phyloP scores from a whole-genome alignment of 2,329 filamentous ascomycete genomes.

The Colletotrichum aenigma region DNA sequence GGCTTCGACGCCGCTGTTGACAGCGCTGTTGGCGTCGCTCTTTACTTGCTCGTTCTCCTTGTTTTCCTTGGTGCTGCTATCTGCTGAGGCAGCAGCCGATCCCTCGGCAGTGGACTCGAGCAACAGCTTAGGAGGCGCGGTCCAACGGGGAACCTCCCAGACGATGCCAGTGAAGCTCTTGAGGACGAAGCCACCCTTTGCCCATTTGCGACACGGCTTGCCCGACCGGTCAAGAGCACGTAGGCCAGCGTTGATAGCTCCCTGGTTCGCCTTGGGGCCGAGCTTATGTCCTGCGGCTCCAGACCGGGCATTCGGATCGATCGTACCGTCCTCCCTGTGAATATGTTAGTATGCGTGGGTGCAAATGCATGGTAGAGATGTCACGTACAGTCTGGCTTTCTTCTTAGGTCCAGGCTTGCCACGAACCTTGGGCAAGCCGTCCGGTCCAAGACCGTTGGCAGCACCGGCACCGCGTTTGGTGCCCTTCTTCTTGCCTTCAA shows the following conservation, averaged over 20 bases:
- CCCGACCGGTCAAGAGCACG: constrained; percentile 92
- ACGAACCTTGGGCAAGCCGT: constrained; percentile 70
- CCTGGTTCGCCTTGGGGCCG: constrained; percentile 94
- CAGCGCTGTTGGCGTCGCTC: constrained; percentile 50
- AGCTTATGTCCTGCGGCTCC: constrained; percentile 75
- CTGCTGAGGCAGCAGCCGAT: constrained; percentile 49
- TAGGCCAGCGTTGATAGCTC: constrained; percentile 95
- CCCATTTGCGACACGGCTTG: constrained; percentile 91
- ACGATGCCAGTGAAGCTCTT: constrained; percentile 91
- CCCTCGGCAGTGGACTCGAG: constrained; percentile 51
- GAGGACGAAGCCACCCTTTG: constrained; percentile 78
- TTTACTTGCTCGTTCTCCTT: constrained; percentile 62
- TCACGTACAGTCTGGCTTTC: constrained; percentile 87
- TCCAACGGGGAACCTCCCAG: constrained; percentile 86
- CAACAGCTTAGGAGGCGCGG: constrained; percentile 66
- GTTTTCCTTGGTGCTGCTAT: constrained; percentile 67
- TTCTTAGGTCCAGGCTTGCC: constrained; percentile 96
- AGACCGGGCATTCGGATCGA: constrained; percentile 55
- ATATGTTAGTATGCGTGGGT: not conserved
- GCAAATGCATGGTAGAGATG: not conserved
- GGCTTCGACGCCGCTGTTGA: constrained; percentile 41
- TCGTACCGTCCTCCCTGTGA: constrained; percentile 64
- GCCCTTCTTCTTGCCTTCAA: constrained; percentile 76
- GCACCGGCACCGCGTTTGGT: constrained; percentile 71
- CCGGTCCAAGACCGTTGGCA: constrained; percentile 63